Evolutionary conservation across 345 rosid genomes (phyloP), one percentile per base, ranked within the genome.

Genomic region (Eutrema yunnanense): DNA sequence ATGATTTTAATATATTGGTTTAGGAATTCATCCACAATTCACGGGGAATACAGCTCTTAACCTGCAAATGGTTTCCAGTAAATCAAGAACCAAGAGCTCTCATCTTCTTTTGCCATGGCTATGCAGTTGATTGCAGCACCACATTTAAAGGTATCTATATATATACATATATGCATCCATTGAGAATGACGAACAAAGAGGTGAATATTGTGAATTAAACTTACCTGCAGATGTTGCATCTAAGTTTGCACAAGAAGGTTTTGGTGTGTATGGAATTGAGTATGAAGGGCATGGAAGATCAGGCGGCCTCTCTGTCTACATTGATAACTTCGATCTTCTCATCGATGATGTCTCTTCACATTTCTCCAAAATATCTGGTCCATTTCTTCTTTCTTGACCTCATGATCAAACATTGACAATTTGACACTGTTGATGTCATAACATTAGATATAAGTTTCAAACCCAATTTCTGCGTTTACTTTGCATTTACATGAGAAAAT

Each of bases 241-340:
- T 52, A 76, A 86, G 63, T 82, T 95, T 27, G 93, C 80, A 64
- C 81, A 84, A 14, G 86, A 80, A n/a, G 98, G 98, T 0, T 94
- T 57, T 78, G 84, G 80, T 13, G 88, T 88, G 2, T 81, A 89
- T 42, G 98, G 96, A n/a, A 87, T 94, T 9, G 98, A 94, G 63
- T 91, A 86, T 33, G 92, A 88, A 85, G 98, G 98, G 6, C 98
- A 94, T 63, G 99, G 99, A 67, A 87, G 87, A 75, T 95, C 99
- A 36, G 69, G 59, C 1, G 97, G 99, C 9, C 60, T 87, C 63
- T 47, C 68, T 12, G 88, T 75, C 42, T 87, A 75, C 49, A 58
- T 95, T n/a, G 62, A 82, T 7, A 74, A 73, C 44, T 86, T 95
- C 40, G 85, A 90, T 50, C 48, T 79, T 54, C 57, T 92, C 12